Conservation (phyloP, 1,284 basidiomycete species). For the Ustilago xerochloae region DNA sequence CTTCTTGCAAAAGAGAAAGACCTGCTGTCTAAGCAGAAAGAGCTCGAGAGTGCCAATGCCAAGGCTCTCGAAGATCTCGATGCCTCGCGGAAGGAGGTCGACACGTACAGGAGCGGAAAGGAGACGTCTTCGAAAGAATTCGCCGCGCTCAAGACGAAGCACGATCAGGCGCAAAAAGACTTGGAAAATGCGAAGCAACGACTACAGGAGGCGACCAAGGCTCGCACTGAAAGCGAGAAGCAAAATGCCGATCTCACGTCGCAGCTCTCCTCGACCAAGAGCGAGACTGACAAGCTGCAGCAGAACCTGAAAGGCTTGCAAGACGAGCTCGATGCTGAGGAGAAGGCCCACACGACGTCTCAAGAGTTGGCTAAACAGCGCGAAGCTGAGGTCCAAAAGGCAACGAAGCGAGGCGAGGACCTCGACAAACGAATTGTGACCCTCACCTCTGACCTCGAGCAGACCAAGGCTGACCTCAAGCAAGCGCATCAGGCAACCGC, state of each 20-base stretch:
- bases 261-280: constrained; percentile 14
- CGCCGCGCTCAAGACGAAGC: constrained; percentile 19
- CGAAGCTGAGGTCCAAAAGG: constrained; percentile 14
- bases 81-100: constrained; percentile 19
- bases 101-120: constrained; percentile 18
- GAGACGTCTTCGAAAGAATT: constrained; percentile 20
- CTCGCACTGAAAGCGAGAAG: constrained; percentile 14
- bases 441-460: constrained; percentile 18
- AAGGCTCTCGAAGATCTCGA: constrained; percentile 19
- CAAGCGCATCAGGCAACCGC: constrained; percentile 10
- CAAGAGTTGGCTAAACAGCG: constrained; percentile 7
- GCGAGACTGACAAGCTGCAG: constrained; percentile 13
- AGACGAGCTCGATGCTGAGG: constrained; percentile 23
- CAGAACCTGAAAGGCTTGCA: constrained; percentile 14
- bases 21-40: constrained; percentile 28
- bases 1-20: constrained; percentile 25
- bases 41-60: constrained; percentile 21
- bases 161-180: constrained; percentile 16
- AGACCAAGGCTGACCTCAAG: constrained; percentile 19
- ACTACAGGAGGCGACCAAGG: constrained; percentile 10
- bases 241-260: constrained; percentile 17
- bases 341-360: constrained; percentile 14
- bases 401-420: constrained; percentile 20
- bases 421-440: constrained; percentile 15
- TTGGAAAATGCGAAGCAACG: constrained; percentile 21